Evolutionary conservation across 768 basidiomycete genomes (phyloP).

Genomic region (Phanerochaete carnosa): DNA sequence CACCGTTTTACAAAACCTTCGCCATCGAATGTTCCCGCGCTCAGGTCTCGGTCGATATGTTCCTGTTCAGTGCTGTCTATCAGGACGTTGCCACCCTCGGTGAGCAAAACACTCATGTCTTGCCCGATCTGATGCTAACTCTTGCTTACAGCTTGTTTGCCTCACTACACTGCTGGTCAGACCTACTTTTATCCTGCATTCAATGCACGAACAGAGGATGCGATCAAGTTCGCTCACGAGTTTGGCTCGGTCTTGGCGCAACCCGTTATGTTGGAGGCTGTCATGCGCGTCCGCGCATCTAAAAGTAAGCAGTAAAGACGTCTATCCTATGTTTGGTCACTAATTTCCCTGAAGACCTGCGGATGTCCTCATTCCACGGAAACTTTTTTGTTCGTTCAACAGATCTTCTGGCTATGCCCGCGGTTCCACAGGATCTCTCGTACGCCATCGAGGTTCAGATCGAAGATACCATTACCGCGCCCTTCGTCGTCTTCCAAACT

Average conservation of each 20-base stretch:
- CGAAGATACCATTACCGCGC: conserved; percentile 87
- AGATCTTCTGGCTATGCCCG: conserved; percentile 92
- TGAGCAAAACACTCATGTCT: conserved; percentile 29
- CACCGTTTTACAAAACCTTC: conserved; percentile 96
- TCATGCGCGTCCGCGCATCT: conserved; percentile 98
- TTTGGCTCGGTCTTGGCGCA: conserved; percentile 91
- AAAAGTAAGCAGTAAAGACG: conserved; percentile 53
- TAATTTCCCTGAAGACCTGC: conserved; percentile 51
- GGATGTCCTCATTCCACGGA: conserved; percentile 97
- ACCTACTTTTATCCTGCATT: conserved; percentile 99
- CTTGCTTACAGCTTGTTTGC: conserved; percentile 66
- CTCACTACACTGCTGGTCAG: conserved; percentile 96
- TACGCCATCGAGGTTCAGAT: conserved; percentile 96
- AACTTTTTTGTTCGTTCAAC: conserved; percentile 99
- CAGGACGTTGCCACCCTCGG: conserved; percentile 95
- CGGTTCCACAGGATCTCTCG: conserved; percentile 94
- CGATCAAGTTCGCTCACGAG: conserved; percentile 97
- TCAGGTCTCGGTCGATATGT: conserved; percentile 99
- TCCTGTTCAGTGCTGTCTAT: conserved; percentile 91
- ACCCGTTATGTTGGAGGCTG: conserved; percentile 94
- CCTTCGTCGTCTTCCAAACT: conserved; percentile 93
- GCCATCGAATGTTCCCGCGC: conserved; percentile 97
- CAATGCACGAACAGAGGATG: conserved; percentile 95
- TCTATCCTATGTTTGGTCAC: not conserved
- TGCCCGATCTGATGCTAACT: not conserved